A percentile compares a stretch with the other conserved stretches of the same genome.
Conservation (phyloP, 225 moss, liverwort and hornwort species). For the Climacium dendroides region DNA sequence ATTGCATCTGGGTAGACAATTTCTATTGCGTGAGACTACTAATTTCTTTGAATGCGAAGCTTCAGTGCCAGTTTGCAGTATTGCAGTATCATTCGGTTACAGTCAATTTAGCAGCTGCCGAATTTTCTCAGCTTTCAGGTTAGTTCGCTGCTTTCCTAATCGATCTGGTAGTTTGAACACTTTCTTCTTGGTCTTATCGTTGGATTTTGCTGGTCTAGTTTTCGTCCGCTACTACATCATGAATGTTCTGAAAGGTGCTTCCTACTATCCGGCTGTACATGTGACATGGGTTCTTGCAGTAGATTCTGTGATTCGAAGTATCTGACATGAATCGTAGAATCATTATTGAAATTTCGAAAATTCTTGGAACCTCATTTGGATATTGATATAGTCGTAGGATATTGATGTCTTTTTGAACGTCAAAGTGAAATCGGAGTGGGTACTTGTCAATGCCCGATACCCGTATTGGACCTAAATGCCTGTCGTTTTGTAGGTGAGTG, state of each 20-base stretch:
- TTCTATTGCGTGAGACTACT: not conserved
- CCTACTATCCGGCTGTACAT: not conserved
- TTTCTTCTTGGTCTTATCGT: not conserved
- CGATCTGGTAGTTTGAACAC: not conserved
- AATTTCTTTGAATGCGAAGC: not conserved
- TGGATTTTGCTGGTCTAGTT: not conserved
- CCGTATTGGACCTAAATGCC: not conserved
- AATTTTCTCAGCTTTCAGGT: not conserved
- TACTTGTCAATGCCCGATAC: not conserved
- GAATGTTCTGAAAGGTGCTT: not conserved
- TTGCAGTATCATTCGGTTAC: not conserved
- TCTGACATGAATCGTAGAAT: not conserved
- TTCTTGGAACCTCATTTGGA: not conserved
- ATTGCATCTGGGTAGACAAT: not conserved
- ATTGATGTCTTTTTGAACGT: not conserved
- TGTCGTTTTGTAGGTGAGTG: not conserved
- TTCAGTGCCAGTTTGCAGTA: not conserved
- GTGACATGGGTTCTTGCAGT: not conserved
- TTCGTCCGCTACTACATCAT: not conserved
- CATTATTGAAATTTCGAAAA: not conserved
- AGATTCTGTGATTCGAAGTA: not conserved
- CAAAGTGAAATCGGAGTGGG: not conserved
- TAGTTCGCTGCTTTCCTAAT: not conserved
- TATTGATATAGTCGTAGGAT: not conserved
- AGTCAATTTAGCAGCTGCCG: not conserved